phyloP scores from a whole-genome alignment of 495 filamentous ascomycete species.

The Neurospora sp. region DNA sequence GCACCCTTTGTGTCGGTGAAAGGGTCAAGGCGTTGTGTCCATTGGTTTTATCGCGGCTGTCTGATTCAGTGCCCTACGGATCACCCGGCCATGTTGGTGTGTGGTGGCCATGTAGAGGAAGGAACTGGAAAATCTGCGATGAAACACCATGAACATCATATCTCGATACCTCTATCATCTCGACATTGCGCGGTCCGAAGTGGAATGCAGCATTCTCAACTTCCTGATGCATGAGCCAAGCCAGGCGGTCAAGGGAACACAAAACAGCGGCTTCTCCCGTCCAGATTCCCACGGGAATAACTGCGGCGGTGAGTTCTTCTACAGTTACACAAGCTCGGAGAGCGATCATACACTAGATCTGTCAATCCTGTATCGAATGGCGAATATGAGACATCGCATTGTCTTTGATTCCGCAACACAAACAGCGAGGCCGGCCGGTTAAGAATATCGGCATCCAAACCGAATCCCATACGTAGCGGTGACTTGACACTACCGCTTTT shows the following conservation, averaged over 20 bases:
- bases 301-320: neutral
- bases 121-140: neutral
- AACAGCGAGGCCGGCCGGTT: neutral
- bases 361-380: neutral
- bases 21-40: neutral
- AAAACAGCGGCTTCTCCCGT: neutral
- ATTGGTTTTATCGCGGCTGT: neutral
- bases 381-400: neutral
- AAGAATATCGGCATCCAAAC: neutral
- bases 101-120: neutral
- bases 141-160: neutral
- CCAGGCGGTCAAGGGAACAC: neutral
- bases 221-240: neutral
- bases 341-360: no score
- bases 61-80: neutral
- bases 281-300: neutral
- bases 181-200: neutral
- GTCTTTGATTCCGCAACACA: neutral
- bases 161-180: neutral
- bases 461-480: neutral
- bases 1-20: neutral
- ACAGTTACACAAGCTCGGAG: no score
- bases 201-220: neutral
- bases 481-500: neutral
- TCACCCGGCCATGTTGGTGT: no score